Evolutionary conservation across 345 rosid species (phyloP).

Genomic region (Eucalyptus polybractea): DNA sequence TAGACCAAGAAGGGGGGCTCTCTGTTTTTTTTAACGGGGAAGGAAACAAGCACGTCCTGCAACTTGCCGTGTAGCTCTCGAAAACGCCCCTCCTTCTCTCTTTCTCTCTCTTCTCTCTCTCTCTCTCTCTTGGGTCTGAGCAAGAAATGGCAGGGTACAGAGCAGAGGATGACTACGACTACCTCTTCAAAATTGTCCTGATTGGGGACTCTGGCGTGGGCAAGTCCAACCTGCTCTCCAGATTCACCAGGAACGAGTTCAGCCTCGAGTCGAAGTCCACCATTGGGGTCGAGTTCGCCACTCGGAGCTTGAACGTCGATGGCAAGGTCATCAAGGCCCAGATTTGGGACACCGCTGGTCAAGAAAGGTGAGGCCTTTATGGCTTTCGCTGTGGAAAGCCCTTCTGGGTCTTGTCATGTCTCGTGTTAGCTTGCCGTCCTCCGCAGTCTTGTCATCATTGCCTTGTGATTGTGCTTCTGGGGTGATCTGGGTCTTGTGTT

Average conservation of each 20-base stretch:
- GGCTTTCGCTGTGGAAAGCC: background rate
- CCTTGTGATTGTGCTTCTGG: background rate
- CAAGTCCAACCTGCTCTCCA: conserved; percentile 81
- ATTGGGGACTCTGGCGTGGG: conserved; percentile 96
- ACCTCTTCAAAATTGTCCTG: conserved; percentile 78
- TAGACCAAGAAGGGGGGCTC: background rate
- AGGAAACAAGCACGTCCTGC: background rate
- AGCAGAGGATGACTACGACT: conserved; percentile 95
- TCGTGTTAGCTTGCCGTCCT: background rate
- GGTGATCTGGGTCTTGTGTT: background rate
- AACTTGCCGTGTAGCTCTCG: background rate
- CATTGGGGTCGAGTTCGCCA: conserved; percentile 92
- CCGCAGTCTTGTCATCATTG: background rate
- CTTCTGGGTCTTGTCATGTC: background rate
- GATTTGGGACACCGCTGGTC: conserved; percentile 99
- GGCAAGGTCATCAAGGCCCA: conserved; percentile 84
- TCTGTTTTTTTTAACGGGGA: background rate
- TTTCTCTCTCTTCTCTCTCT: background rate
- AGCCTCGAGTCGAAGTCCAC: conserved; percentile 92
- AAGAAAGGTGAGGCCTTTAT: conserved; percentile 44
- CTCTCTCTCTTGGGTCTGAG: background rate
- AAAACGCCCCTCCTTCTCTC: background rate
- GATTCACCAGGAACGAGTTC: conserved; percentile 91
- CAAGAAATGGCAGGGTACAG: conserved; percentile 67
- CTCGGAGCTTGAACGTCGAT: conserved; percentile 84